phyloP scores from a whole-genome alignment of 495 filamentous ascomycete species.

The Stereocaulon alpinum region DNA sequence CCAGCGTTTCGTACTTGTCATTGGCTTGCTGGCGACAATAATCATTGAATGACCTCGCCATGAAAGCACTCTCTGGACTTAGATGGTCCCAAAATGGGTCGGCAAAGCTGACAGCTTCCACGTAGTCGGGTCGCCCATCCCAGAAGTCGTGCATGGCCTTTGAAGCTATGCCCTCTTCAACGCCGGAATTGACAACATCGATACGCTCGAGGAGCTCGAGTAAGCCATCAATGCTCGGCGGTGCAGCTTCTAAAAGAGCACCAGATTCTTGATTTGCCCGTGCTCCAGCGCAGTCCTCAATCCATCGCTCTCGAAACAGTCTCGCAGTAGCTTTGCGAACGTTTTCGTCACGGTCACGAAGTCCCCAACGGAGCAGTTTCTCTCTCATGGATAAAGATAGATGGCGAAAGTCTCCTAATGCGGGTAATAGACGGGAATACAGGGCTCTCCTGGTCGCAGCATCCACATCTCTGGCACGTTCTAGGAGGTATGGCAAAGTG shows the following conservation, averaged over 20 bases:
- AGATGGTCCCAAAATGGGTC: conserved; percentile 82
- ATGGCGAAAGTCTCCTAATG: conserved; percentile 90
- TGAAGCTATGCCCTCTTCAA: conserved; percentile 78
- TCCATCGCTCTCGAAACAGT: conserved; percentile 89
- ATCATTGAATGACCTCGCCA: conserved; percentile 84
- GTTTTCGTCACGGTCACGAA: conserved; percentile 89
- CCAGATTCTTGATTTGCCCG: conserved; percentile 39
- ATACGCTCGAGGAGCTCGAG: conserved; percentile 90
- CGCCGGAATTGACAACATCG: conserved; percentile 80
- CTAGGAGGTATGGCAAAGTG: conserved; percentile 85
- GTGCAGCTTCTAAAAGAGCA: conserved; percentile 36
- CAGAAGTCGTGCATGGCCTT: conserved; percentile 95
- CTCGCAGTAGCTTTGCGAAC: conserved; percentile 85
- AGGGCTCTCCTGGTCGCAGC: conserved; percentile 69
- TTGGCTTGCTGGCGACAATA: conserved; percentile 68
- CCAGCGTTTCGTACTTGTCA: conserved; percentile 55
- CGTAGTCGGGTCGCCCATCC: conserved; percentile 85
- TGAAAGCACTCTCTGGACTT: conserved; percentile 75
- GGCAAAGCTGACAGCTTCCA: conserved; percentile 68
- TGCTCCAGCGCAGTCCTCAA: conserved; percentile 76
- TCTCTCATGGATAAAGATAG: conserved; percentile 91
- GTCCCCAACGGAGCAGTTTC: conserved; percentile 89
- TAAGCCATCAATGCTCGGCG: conserved; percentile 63
- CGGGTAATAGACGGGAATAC: conserved; percentile 79
- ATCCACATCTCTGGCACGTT: conserved; percentile 84